phyloP scores from a whole-genome alignment of 768 basidiomycete genomes.

The Hygrophoropsis aurantiaca region DNA sequence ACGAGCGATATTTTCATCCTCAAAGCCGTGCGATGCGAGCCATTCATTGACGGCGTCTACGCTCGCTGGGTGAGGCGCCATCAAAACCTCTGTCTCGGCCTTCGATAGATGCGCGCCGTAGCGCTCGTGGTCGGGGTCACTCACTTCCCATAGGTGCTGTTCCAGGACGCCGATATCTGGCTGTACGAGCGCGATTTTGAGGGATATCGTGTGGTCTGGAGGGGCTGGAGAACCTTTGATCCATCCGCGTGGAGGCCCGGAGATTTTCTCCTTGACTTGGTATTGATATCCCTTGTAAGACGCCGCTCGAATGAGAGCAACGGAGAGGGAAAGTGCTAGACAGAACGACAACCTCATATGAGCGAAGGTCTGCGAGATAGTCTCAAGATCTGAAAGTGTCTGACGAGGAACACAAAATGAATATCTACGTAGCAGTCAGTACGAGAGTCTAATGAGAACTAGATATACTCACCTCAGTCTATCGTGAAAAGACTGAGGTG shows the following conservation, averaged over 20 bases:
- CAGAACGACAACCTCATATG: conserved; percentile 61
- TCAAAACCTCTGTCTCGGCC: conserved; percentile 60
- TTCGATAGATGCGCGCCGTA: conserved; percentile 62
- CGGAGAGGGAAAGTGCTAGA: conserved; percentile 48
- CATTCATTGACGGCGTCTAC: conserved; percentile 58
- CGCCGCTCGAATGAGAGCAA: conserved; percentile 10
- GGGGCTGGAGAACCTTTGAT: conserved; percentile 40
- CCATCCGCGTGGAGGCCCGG: conserved; percentile 48
- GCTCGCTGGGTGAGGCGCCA: conserved; percentile 57
- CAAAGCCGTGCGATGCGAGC: conserved; percentile 56
- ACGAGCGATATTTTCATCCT: conserved; percentile 44
- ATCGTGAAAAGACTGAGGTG: no score
- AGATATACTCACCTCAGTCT: no score
- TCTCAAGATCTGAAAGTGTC: conserved; percentile 49
- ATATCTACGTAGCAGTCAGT: no score
- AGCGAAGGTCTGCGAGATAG: conserved; percentile 58
- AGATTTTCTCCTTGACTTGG: conserved; percentile 51
- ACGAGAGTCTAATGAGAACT: no score
- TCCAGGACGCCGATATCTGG: conserved; percentile 50
- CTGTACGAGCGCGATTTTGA: conserved; percentile 60
- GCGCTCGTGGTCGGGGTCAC: conserved; percentile 52
- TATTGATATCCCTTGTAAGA: conserved; percentile 10
- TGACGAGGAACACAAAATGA: no score
- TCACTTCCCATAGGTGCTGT: conserved; percentile 55
- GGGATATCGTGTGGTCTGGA: conserved; percentile 44